These are phyloP conservation scores for Cordyceps farinosa DNA, from an alignment of 2,329 filamentous ascomycete genomes.

Conservation along the genomic window DNA sequence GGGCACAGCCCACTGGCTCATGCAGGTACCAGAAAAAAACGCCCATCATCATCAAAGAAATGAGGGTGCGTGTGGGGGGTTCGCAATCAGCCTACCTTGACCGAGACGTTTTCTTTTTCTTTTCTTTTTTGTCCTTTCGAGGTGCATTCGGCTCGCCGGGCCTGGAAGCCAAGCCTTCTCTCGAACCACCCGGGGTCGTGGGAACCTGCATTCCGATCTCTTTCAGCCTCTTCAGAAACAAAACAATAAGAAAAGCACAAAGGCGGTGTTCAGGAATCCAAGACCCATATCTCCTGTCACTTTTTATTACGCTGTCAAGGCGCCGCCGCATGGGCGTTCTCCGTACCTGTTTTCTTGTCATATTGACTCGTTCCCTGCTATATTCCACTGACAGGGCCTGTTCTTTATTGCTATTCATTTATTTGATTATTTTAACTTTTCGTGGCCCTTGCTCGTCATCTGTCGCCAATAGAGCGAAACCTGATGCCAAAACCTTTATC, in stretches of 20 bases:
- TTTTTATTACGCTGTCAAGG: too few species aligned
- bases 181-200: background rate
- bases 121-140: background rate
- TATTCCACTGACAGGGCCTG: too few species aligned
- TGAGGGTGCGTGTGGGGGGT: slow-evolving; percentile 12
- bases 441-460: too few species aligned
- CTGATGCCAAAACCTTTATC: too few species aligned
- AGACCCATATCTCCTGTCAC: background rate
- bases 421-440: background rate
- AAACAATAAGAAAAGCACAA: background rate
- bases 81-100: background rate
- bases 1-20: slow-evolving; percentile 3
- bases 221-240: background rate
- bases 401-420: background rate
- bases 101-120: background rate
- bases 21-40: slow-evolving; percentile 13
- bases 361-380: background rate
- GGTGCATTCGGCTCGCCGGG: background rate
- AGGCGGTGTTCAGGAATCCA: too few species aligned
- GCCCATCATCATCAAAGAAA: slow-evolving; percentile 18
- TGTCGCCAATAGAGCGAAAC: too few species aligned
- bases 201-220: background rate
- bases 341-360: background rate
- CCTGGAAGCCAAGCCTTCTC: background rate
- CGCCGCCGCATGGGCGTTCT: background rate